Conservation (phyloP, 352 stramenopile genomes). For the Phytopythium helicoides region DNA sequence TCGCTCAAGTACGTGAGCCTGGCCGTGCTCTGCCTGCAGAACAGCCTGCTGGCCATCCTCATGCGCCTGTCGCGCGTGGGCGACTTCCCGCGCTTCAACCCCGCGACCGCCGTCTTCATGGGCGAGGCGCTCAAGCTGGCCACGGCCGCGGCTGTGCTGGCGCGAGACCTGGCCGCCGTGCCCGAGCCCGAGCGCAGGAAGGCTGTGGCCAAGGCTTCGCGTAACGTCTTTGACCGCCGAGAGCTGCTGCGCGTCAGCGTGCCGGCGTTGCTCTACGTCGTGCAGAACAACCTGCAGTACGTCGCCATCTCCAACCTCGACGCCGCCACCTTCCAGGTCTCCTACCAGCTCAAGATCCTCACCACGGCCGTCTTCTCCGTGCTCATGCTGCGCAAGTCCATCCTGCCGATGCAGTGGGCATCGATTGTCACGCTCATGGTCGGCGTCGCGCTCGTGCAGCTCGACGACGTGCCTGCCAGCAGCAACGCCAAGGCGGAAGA, state of each 20-base stretch:
- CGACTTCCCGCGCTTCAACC: slow-evolving; percentile 67
- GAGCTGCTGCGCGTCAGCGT: slow-evolving; percentile 77
- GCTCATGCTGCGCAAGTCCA: slow-evolving; percentile 62
- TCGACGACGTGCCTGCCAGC: slow-evolving; percentile 37
- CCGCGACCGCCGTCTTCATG: slow-evolving; percentile 69
- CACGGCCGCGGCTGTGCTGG: slow-evolving; percentile 43
- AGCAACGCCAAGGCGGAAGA: slow-evolving; percentile 9
- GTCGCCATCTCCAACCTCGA: slow-evolving; percentile 80
- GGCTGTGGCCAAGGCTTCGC: slow-evolving; percentile 21
- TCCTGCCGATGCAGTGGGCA: slow-evolving; percentile 75
- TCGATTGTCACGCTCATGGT: slow-evolving; percentile 80
- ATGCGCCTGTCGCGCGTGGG: slow-evolving; percentile 81
- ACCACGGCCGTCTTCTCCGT: slow-evolving; percentile 87
- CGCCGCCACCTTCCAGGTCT: slow-evolving; percentile 74
- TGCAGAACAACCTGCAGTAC: slow-evolving; percentile 87
- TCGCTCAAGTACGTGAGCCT: slow-evolving; percentile 80
- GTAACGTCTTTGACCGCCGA: slow-evolving; percentile 51
- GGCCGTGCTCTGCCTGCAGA: slow-evolving; percentile 77
- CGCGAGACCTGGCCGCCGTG: slow-evolving; percentile 23
- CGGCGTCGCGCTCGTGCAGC: slow-evolving; percentile 73
- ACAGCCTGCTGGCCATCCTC: slow-evolving; percentile 71
- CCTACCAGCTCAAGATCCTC: slow-evolving; percentile 89
- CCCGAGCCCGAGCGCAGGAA: slow-evolving; percentile 22
- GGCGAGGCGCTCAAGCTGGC: slow-evolving; percentile 73
- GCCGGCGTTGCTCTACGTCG: slow-evolving; percentile 73